phyloP scores from a whole-genome alignment of 805 yeast species.

The Hanseniaspora lachancei region DNA sequence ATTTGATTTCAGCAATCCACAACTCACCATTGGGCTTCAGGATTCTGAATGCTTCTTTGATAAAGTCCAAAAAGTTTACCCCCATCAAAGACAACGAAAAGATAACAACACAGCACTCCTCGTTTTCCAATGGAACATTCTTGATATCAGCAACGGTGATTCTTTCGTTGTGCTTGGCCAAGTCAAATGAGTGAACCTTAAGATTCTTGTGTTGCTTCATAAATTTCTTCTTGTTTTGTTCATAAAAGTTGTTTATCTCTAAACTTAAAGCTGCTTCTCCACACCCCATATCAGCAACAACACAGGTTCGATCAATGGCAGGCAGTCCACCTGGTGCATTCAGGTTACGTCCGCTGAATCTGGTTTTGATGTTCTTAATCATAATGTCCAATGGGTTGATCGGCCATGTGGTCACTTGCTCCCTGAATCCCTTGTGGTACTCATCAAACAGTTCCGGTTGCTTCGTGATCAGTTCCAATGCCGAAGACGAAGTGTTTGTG shows the following conservation, averaged over 20 bases:
- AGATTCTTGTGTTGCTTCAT: slow-evolving; percentile 35
- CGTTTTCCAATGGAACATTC: slow-evolving; percentile 71
- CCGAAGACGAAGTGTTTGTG: slow-evolving; percentile 67
- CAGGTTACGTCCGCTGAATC: slow-evolving; percentile 46
- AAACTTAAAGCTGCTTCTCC: slow-evolving; percentile 86
- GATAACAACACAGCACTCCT: slow-evolving; percentile 73
- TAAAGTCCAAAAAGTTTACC: slow-evolving; percentile 83
- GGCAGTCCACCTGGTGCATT: slow-evolving; percentile 96
- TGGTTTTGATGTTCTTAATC: slow-evolving; percentile 51
- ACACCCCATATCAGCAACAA: slow-evolving; percentile 97
- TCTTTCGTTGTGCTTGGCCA: slow-evolving; percentile 74
- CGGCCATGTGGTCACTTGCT: slow-evolving; percentile 96
- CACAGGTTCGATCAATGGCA: slow-evolving; percentile 45
- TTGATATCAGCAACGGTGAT: slow-evolving; percentile 95
- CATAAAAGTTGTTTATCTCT: slow-evolving; percentile 44
- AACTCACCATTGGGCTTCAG: slow-evolving; percentile 83
- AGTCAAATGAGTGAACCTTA: slow-evolving; percentile 77
- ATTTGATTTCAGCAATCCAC: slow-evolving; percentile 96
- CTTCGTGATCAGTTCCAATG: slow-evolving; percentile 54
- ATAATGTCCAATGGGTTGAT: slow-evolving; percentile 94
- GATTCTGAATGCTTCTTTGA: slow-evolving; percentile 77
- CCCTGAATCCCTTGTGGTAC: slow-evolving; percentile 87
- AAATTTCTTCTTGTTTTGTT: slow-evolving; percentile 23
- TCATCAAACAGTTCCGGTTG: slow-evolving; percentile 88
- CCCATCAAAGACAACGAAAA: slow-evolving; percentile 96